Conservation (phyloP, 306 rosid species). For the Malus orientalis region DNA sequence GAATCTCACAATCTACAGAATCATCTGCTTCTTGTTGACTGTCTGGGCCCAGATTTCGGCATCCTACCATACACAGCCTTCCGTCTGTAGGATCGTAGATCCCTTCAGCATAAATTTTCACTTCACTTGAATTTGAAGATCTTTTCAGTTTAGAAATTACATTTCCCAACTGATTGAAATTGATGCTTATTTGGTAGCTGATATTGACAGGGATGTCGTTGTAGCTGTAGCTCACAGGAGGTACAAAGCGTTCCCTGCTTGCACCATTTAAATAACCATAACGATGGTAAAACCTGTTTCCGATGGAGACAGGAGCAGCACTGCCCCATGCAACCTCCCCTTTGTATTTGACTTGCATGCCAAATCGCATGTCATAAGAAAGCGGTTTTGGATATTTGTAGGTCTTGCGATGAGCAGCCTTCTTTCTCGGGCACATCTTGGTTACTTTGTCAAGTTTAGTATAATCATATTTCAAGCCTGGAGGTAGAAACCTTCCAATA, state of each 20-base stretch:
- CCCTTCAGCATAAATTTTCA: conserved; percentile 43
- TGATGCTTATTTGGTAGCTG: conserved; percentile 3
- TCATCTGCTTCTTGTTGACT: background rate
- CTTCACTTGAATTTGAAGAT: background rate
- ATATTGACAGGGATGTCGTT: background rate
- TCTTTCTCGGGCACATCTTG: conserved; percentile 13
- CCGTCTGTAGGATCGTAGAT: conserved; percentile 40
- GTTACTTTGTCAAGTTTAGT: conserved; percentile 23
- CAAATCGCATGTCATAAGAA: background rate
- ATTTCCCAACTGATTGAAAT: background rate
- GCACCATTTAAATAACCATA: background rate
- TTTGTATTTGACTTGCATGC: background rate
- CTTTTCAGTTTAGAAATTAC: conserved; percentile 3
- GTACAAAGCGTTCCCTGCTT: background rate
- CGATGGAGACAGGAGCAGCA: background rate
- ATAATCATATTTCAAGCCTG: conserved; percentile 29
- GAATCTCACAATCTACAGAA: conserved; percentile 40
- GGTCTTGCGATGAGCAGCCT: background rate
- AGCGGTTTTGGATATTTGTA: background rate
- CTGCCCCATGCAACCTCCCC: background rate
- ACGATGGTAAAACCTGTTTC: background rate
- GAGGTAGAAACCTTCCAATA: background rate
- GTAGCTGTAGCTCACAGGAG: background rate
- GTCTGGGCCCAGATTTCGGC: conserved; percentile 18
- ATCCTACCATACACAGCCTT: conserved; percentile 60